A percentile compares a stretch with the other conserved stretches of the same genome.
Conservation (phyloP, 1,284 basidiomycete genomes). For the Tylopilus sp. region DNA sequence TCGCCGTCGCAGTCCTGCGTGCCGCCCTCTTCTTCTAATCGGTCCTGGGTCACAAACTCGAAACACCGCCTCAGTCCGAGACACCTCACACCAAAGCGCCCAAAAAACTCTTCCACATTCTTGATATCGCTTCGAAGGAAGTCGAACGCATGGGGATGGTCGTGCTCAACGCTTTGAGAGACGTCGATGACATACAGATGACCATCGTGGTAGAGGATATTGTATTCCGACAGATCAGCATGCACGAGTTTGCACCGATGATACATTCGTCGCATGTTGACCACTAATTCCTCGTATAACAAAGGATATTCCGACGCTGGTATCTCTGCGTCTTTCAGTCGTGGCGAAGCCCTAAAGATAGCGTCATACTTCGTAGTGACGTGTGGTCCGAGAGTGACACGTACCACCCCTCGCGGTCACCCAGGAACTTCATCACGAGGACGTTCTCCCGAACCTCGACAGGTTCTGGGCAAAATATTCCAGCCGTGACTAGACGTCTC, state of each 20-base stretch:
- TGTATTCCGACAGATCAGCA: conserved; percentile 98
- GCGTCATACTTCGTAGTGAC: conserved; percentile 5
- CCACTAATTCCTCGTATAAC: conserved; percentile 81
- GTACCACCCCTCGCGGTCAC: conserved; percentile 77
- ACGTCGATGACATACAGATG: conserved; percentile 97
- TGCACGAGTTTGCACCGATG: conserved; percentile 93
- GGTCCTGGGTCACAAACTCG: conserved; percentile 79
- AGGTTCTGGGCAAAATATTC: conserved; percentile 83
- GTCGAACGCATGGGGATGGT: conserved; percentile 94
- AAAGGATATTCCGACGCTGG: conserved; percentile 49
- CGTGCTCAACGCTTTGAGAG: conserved; percentile 97
- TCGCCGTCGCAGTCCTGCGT: conserved; percentile 40
- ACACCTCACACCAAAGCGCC: conserved; percentile 67
- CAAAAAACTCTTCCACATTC: conserved; percentile 94
- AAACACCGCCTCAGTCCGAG: conserved; percentile 84
- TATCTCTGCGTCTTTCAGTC: conserved; percentile 84
- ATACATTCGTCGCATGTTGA: conserved; percentile 82
- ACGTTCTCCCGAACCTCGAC: conserved; percentile 96
- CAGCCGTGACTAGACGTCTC: conserved; percentile 77
- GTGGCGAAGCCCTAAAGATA: conserved; percentile 73
- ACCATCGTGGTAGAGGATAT: conserved; percentile 81
- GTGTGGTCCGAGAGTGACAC: conserved; percentile 25
- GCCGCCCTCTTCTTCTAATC: conserved; percentile 33
- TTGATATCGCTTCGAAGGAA: conserved; percentile 91
- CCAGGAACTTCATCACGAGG: conserved; percentile 93